phyloP scores from a whole-genome alignment of 495 filamentous ascomycete genomes.

The Gamarada debralockiae region DNA sequence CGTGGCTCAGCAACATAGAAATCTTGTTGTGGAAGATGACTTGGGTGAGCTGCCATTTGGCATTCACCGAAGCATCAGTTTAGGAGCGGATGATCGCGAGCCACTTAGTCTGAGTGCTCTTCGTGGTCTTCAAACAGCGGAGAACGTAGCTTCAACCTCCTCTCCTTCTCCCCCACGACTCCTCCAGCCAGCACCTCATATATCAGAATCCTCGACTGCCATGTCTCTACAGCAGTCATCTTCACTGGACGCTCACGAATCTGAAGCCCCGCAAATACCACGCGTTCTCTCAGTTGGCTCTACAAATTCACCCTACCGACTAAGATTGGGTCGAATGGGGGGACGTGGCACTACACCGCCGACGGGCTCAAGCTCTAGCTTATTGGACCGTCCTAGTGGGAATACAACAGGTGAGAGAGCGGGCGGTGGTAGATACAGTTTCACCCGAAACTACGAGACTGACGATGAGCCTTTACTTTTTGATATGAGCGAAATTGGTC shows the following conservation, averaged over 20 bases:
- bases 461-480: slow-evolving; percentile 86
- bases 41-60: slow-evolving; percentile 59
- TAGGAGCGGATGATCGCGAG: slow-evolving; percentile 65
- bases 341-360: slow-evolving; percentile 29
- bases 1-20: slow-evolving; percentile 64
- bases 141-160: slow-evolving; percentile 24
- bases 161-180: slow-evolving; percentile 28
- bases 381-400: slow-evolving; percentile 45
- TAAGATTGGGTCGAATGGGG: slow-evolving; percentile 28
- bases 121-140: slow-evolving; percentile 41
- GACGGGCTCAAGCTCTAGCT: slow-evolving; percentile 36
- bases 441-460: slow-evolving; percentile 35
- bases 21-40: slow-evolving; percentile 49
- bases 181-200: slow-evolving; percentile 43
- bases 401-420: slow-evolving; percentile 48
- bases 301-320: slow-evolving; percentile 27
- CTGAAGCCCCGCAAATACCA: slow-evolving; percentile 18
- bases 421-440: slow-evolving; percentile 36
- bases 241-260: slow-evolving; percentile 30
- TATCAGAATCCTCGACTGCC: slow-evolving; percentile 35
- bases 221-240: slow-evolving; percentile 40
- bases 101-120: slow-evolving; percentile 54
- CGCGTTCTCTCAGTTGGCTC: slow-evolving; percentile 22
- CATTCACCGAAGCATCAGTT: slow-evolving; percentile 67
- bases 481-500: slow-evolving; percentile 79